Evolutionary conservation across 129 eudicot species (phyloP).

Genomic region (Daucus carota): DH1_v3.0 NC_030383.2:13987501-13988000

Average conservation of each 20-base stretch:
- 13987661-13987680: not conserved
- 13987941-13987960: constrained; percentile 98
- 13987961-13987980: constrained; percentile 98
- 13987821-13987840: constrained; percentile 43
- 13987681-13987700: not conserved
- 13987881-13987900: not conserved
- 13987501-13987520: not conserved
- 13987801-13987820: constrained; percentile 88
- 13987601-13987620: not conserved
- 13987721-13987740: not conserved
- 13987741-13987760: not conserved
- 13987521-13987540: no score
- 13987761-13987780: constrained; percentile 64
- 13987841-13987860: not conserved
- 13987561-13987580: no score
- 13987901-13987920: not conserved
- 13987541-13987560: no score
- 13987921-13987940: constrained; percentile 39
- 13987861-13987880: constrained; percentile 1
- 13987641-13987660: not conserved
- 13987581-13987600: not conserved
- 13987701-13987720: not conserved
- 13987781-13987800: constrained; percentile 96
- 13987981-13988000: constrained; percentile 91
- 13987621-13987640: not conserved